These are phyloP conservation scores for Neurospora sp. DNA, from an alignment of 495 filamentous ascomycete species.

Conservation along the genomic window DNA sequence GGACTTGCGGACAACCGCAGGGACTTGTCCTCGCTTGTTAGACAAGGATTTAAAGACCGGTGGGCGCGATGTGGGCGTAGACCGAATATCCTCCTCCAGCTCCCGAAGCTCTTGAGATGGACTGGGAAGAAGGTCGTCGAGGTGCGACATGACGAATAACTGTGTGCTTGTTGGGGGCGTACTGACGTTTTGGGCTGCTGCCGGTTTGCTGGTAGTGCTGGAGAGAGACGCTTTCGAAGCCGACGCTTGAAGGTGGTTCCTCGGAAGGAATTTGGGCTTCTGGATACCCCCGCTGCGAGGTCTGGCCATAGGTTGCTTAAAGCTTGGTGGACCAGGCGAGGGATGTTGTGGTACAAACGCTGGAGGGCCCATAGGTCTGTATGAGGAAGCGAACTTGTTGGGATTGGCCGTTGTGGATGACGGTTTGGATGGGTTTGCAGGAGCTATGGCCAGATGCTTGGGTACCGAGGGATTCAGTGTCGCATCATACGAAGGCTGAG, in stretches of 20 bases:
- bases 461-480: neutral
- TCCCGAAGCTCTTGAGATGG: constrained; percentile 38
- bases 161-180: constrained; percentile 1
- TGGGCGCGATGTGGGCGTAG: neutral
- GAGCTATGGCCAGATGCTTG: neutral
- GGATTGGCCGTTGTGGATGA: neutral
- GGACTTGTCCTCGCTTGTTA: neutral
- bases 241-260: neutral
- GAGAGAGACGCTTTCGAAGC: neutral
- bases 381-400: neutral
- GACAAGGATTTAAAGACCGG: neutral
- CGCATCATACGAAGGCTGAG: neutral
- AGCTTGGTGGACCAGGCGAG: neutral
- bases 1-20: neutral
- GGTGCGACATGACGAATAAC: constrained; percentile 9
- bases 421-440: neutral
- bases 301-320: neutral
- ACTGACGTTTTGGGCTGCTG: neutral
- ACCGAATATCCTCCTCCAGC: constrained; percentile 17
- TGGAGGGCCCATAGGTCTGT: neutral
- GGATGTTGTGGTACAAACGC: neutral
- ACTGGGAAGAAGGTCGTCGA: constrained; percentile 40
- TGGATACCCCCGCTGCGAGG: neutral
- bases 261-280: neutral
- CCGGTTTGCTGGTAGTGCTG: neutral